phyloP scores from a whole-genome alignment of 2,329 filamentous ascomycete species.

The Hypoxylon sp. region DNA sequence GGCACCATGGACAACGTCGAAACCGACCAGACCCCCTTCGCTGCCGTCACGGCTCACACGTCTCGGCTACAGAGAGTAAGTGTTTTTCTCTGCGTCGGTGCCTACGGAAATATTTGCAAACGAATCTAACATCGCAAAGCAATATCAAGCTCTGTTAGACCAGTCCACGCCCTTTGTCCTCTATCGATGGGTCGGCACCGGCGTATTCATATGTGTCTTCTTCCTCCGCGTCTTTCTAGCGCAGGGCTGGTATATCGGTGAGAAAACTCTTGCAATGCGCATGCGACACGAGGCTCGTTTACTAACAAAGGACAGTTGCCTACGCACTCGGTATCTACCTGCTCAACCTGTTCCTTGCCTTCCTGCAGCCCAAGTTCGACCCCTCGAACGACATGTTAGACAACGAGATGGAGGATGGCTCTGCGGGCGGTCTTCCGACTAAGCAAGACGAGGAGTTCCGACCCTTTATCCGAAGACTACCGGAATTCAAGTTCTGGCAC shows the following conservation, averaged over 20 bases:
- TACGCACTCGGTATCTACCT: slow-evolving; percentile 99
- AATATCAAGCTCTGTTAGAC: slow-evolving; percentile 94
- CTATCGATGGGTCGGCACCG: slow-evolving; percentile 93
- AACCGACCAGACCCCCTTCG: slow-evolving; percentile 90
- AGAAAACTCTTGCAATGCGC: slow-evolving; percentile 38
- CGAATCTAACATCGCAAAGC: slow-evolving; percentile 57
- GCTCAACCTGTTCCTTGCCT: slow-evolving; percentile 97
- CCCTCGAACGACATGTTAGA: slow-evolving; percentile 90
- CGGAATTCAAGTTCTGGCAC: slow-evolving; percentile 99
- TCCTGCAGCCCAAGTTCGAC: slow-evolving; percentile 98
- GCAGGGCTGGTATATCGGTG: slow-evolving; percentile 99
- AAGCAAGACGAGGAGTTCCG: slow-evolving; percentile 98
- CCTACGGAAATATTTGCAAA: background rate
- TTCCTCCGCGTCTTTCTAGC: slow-evolving; percentile 88
- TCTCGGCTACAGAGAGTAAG: slow-evolving; percentile 75
- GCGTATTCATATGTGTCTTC: slow-evolving; percentile 77
- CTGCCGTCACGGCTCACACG: slow-evolving; percentile 86
- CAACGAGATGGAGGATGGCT: slow-evolving; percentile 94
- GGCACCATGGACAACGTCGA: slow-evolving; percentile 80
- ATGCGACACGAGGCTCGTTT: background rate
- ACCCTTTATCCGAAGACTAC: slow-evolving; percentile 93
- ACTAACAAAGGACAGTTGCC: slow-evolving; percentile 69
- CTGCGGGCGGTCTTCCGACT: slow-evolving; percentile 82
- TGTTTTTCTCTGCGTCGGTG: slow-evolving; percentile 12
- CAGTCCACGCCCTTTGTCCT: slow-evolving; percentile 87